Conservation (phyloP, 257 asterid species). For the Parsonsia alboflavescens region DNA sequence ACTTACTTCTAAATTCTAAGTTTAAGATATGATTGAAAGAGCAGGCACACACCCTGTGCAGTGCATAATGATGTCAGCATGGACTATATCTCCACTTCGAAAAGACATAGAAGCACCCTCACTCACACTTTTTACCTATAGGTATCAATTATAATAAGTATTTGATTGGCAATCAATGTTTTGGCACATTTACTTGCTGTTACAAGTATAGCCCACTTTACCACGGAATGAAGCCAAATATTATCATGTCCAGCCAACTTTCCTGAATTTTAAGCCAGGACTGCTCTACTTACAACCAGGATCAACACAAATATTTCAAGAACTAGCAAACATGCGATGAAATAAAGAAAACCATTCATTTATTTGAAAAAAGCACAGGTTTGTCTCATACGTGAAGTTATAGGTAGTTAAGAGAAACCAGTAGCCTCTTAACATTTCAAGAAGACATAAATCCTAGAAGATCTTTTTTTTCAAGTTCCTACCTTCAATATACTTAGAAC, state of each 20-base stretch:
- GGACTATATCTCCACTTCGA: slow-evolving; percentile 42
- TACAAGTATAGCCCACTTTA: slow-evolving; percentile 23
- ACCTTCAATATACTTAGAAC: too few species aligned
- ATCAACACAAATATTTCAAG: too few species aligned
- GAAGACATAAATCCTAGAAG: too few species aligned
- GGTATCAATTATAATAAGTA: slow-evolving; percentile 15
- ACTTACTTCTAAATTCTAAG: too few species aligned
- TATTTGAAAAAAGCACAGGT: too few species aligned
- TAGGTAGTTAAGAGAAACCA: too few species aligned
- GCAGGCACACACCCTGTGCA: slow-evolving; percentile 76
- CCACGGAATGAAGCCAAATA: slow-evolving; percentile 72
- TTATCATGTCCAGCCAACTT: slow-evolving; percentile 58
- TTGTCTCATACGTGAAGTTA: too few species aligned
- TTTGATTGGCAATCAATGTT: neutral
- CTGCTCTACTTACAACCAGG: too few species aligned
- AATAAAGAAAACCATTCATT: too few species aligned
- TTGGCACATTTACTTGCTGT: neutral
- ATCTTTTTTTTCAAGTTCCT: too few species aligned
- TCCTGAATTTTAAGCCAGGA: slow-evolving; percentile 26
- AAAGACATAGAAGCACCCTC: slow-evolving; percentile 64
- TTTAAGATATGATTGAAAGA: neutral
- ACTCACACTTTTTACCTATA: slow-evolving; percentile 54
- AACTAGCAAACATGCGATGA: too few species aligned
- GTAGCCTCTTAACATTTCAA: too few species aligned
- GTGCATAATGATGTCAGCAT: slow-evolving; percentile 69